Evolutionary conservation across 148 eudicot species (phyloP).

Genomic region (Rhododendron vialii): DNA sequence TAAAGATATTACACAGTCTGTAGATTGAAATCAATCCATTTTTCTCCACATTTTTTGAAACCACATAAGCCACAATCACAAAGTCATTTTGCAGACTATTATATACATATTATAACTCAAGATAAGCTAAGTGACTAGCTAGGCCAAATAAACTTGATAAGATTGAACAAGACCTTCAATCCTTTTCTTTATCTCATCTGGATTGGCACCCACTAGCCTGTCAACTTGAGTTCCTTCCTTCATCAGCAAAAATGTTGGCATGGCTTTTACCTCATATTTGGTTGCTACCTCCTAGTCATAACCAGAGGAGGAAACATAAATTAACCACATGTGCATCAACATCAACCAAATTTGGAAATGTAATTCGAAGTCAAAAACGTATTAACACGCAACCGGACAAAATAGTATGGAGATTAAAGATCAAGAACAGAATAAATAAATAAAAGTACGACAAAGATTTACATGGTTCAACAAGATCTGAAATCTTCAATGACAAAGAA

Average conservation of each 20-base stretch:
- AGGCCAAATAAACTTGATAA: conserved; percentile 22
- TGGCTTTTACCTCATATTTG: conserved; percentile 63
- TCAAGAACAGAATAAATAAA: background rate
- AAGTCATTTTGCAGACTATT: background rate
- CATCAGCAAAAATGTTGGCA: conserved; percentile 78
- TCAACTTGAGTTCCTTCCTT: conserved; percentile 52
- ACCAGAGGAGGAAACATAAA: background rate
- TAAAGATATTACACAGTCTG: background rate
- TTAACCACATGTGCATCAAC: background rate
- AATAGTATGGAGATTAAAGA: background rate
- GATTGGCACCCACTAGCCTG: conserved; percentile 81
- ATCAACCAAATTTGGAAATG: background rate
- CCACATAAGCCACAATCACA: background rate
- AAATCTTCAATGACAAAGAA: background rate
- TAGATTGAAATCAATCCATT: background rate
- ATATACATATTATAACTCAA: background rate
- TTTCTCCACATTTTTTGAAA: background rate
- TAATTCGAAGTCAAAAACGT: background rate
- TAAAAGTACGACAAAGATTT: background rate
- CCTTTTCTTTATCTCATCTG: conserved; percentile 65
- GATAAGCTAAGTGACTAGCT: background rate
- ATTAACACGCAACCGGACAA: background rate
- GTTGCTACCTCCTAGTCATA: conserved; percentile 20
- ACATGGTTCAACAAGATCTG: background rate
- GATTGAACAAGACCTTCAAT: conserved; percentile 36